Base-by-base conservation (phyloP, 1,284 basidiomycete species). In the Rhodotorula sp. region DNA sequence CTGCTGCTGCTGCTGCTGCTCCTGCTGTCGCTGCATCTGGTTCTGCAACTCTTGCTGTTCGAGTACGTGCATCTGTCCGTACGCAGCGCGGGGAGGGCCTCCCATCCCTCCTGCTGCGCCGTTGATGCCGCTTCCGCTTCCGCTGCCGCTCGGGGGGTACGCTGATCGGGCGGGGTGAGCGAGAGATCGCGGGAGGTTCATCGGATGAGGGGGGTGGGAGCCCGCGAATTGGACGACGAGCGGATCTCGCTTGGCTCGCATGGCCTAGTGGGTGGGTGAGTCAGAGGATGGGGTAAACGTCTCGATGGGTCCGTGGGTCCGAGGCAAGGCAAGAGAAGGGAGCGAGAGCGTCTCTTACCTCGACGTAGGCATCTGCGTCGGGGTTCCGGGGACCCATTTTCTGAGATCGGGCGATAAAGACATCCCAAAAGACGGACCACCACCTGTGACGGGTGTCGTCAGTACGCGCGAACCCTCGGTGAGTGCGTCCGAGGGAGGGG, bases 391-490 rank as follows among this genome's bases (percentile, higher is more conserved):
- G 78, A 3, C 77, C 79, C 2, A 80, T 79, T 64, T 82, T 83
- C 21, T 77, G 76, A 3, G 73, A 75, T 0, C 81, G 80, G 14
- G 79, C 80, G 26, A 79, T 81, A 59, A 83, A 82, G 3, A 81
- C 78, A 51, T 84, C 83, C 81, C 81, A 82, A 63, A 83, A 84
- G 14, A 81, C 79, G 26, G 78, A 74, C 83, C 83, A 84, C 78
- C 82, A 81, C 65, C 82, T 83, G 63, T 31, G 29, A 6, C 34
- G 49, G 26, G 20, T 14, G 16, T 7, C 12, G 10, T 54, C 23
- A 51, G 58, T 29, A 29, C 29, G 29, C 29, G 29, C 29, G 29
- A 29, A 29, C 21, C 5, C 31, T 21, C 20, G 26, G 29, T 14
- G 26, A 31, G 1, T 57, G 8, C 3, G 12, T 39, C 29, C 29